phyloP scores from a whole-genome alignment of 2,329 filamentous ascomycete species.

The Aureobasidium vineae region DNA sequence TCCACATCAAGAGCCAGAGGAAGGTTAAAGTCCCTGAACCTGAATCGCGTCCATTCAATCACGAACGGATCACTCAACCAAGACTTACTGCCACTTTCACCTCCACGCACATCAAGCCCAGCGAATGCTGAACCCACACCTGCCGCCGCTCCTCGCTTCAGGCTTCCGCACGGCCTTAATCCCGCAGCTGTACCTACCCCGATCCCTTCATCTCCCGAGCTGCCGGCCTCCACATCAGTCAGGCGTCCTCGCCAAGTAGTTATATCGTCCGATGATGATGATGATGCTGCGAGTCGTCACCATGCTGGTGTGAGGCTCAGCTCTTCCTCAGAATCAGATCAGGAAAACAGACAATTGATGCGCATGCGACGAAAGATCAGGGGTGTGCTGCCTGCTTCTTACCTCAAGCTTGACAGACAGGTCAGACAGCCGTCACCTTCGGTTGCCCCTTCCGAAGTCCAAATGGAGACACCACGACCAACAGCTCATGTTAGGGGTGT shows the following conservation, averaged over 20 bases:
- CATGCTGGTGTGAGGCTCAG: conserved; percentile 30
- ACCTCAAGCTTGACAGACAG: conserved; percentile 49
- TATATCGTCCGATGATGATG: conserved; percentile 13
- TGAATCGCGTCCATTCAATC: background rate
- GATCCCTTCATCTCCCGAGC: conserved; percentile 27
- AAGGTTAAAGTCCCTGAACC: conserved; percentile 2
- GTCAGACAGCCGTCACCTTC: conserved; percentile 26
- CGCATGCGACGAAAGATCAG: conserved; percentile 45
- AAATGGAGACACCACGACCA: background rate
- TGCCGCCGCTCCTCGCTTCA: conserved; percentile 12
- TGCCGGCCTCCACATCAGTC: background rate
- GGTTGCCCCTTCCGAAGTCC: background rate
- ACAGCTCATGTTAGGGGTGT: conserved; percentile 34
- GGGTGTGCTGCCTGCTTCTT: conserved; percentile 52
- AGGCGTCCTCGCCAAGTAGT: conserved; percentile 18
- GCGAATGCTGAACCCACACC: background rate
- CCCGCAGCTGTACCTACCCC: conserved; percentile 27
- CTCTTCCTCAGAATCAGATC: conserved; percentile 36
- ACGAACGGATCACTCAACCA: background rate
- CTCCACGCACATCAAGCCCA: conserved; percentile 24
- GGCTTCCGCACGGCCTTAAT: conserved; percentile 22
- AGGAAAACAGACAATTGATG: conserved; percentile 37
- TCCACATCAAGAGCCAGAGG: conserved; percentile 14
- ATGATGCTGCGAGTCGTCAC: conserved; percentile 30
- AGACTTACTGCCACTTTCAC: conserved; percentile 23